Evolutionary conservation across 805 yeast species (phyloP).

Genomic region (Ogataea pilisensis): DNA sequence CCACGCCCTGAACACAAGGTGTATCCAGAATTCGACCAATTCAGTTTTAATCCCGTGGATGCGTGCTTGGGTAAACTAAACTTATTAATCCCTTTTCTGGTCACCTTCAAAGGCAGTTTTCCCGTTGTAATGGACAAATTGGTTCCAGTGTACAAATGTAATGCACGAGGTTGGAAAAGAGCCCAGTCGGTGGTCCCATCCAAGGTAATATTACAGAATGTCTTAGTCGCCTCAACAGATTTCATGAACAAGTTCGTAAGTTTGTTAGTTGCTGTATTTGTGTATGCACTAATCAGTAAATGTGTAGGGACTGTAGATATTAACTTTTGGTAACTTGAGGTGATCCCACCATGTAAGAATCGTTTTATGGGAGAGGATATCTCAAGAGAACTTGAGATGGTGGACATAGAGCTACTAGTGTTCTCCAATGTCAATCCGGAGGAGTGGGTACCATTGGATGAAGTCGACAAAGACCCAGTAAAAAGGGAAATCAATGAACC

Average conservation of each 20-base stretch:
- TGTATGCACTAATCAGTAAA: constrained; percentile 38
- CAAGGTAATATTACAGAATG: constrained; percentile 42
- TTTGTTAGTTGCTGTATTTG: constrained; percentile 5
- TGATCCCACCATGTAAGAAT: constrained; percentile 40
- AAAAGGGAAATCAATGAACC: constrained; percentile 49
- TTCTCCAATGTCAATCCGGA: no score
- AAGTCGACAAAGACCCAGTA: constrained; percentile 10
- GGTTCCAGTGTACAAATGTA: constrained; percentile 53
- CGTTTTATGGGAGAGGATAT: constrained; percentile 38
- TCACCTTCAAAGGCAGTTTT: constrained; percentile 36
- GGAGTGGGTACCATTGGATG: neutral
- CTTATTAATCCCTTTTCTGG: constrained; percentile 30
- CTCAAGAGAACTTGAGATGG: constrained; percentile 28
- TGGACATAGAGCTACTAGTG: constrained; percentile 15
- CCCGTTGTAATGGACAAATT: constrained; percentile 39
- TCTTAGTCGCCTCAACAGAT: constrained; percentile 24
- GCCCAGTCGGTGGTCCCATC: constrained; percentile 69
- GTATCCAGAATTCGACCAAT: constrained; percentile 33
- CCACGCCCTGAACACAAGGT: constrained; percentile 55
- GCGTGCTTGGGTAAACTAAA: constrained; percentile 22
- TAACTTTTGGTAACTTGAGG: constrained; percentile 43
- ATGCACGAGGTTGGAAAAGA: constrained; percentile 40
- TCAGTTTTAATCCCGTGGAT: constrained; percentile 37
- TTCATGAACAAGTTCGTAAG: constrained; percentile 6
- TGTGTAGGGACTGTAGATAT: constrained; percentile 46